phyloP scores from a whole-genome alignment of 345 rosid species.

The Lepidium sativum region DNA sequence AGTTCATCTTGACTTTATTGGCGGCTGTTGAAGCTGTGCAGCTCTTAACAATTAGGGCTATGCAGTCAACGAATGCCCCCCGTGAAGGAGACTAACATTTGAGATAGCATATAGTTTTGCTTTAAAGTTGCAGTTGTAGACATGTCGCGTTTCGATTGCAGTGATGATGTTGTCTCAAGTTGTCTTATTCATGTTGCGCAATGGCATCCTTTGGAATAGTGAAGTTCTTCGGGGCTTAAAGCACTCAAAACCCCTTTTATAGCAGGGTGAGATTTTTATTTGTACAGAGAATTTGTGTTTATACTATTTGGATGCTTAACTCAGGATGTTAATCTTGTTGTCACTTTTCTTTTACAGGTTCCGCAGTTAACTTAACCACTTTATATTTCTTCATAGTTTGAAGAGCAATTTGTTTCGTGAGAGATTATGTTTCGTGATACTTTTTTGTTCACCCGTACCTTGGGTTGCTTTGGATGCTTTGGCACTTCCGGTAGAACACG shows the following conservation, averaged over 20 bases:
- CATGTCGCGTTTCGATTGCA: conserved; percentile 2
- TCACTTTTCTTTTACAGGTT: background rate
- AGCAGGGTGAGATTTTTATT: background rate
- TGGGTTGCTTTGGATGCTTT: conserved; percentile 5
- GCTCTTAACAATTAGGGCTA: background rate
- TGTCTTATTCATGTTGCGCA: conserved; percentile 11
- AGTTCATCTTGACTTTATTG: conserved; percentile 8
- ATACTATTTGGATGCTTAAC: no score
- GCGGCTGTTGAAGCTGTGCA: conserved; percentile 13
- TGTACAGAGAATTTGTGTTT: background rate
- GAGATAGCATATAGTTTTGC: background rate
- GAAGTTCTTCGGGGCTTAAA: conserved; percentile 6
- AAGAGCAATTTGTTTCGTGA: background rate
- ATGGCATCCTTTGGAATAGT: conserved; percentile 23
- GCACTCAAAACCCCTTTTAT: background rate
- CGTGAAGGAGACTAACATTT: background rate
- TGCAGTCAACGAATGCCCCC: conserved; percentile 15
- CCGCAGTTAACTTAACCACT: background rate
- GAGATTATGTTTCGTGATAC: conserved; percentile 16
- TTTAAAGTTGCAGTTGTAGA: conserved; percentile 15
- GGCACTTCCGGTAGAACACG: background rate
- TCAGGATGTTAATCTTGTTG: no score
- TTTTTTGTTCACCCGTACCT: background rate
- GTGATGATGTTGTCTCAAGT: conserved; percentile 12
- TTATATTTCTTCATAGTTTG: no score